phyloP scores from a whole-genome alignment of 257 asterid genomes.

The Gentiana macrophylla region DNA sequence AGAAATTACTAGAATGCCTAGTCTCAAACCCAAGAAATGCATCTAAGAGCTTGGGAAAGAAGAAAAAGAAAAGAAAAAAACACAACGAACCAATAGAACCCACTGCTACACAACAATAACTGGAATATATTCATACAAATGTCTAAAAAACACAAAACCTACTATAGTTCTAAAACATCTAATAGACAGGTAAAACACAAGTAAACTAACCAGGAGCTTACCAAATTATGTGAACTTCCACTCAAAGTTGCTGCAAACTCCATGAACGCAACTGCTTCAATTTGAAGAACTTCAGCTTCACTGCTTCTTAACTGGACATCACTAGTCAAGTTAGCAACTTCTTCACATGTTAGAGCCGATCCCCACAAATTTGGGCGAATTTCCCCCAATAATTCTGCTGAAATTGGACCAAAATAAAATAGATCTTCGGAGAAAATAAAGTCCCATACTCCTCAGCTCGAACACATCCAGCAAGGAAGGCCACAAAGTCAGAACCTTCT shows the following conservation, averaged over 20 bases:
- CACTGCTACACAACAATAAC: too few species aligned
- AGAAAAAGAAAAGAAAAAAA: not conserved
- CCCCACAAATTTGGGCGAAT: constrained; percentile 20
- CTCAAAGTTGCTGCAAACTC: constrained; percentile 78
- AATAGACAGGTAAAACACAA: not conserved
- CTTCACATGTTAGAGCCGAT: constrained; percentile 22
- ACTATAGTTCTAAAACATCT: not conserved
- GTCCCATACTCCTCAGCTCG: constrained; percentile 95
- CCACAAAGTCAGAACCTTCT: constrained; percentile 55
- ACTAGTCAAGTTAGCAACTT: constrained; percentile 24
- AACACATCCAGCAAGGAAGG: constrained; percentile 70
- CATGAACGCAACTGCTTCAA: constrained; percentile 65
- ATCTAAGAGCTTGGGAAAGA: not conserved
- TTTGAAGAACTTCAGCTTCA: constrained; percentile 50
- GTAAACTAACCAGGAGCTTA: constrained; percentile 32
- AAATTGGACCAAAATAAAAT: constrained; percentile 69
- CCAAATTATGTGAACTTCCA: constrained; percentile 88
- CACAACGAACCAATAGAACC: not conserved
- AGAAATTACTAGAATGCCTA: too few species aligned
- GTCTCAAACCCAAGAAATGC: too few species aligned
- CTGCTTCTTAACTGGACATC: constrained; percentile 18
- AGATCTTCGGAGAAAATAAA: constrained; percentile 92
- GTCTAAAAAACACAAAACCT: not conserved
- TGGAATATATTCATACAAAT: not conserved
- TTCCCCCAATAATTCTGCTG: constrained; percentile 37